A percentile compares a stretch with the other conserved stretches of the same genome.
Evolutionary conservation across 805 yeast genomes (phyloP).

Genomic region (Saturnispora sanitii): DNA sequence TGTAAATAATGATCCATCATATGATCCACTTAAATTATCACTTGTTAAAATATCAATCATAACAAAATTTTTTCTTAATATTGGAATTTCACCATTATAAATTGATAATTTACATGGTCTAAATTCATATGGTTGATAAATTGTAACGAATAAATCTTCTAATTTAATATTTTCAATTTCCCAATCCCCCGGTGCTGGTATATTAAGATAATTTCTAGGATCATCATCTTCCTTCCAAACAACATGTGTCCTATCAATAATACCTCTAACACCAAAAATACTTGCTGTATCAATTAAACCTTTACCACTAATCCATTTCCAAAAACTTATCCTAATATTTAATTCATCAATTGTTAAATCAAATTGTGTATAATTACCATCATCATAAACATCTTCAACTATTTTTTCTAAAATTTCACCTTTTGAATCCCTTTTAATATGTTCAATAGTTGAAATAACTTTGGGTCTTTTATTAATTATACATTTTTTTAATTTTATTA

Average conservation of each 20-base stretch:
- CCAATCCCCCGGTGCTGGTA: slow-evolving; percentile 80
- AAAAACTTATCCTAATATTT: slow-evolving; percentile 66
- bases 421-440: slow-evolving; percentile 22
- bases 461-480: slow-evolving; percentile 78
- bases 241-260: slow-evolving; percentile 84
- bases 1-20: slow-evolving; percentile 88
- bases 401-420: slow-evolving; percentile 10
- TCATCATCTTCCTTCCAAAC: slow-evolving; percentile 74
- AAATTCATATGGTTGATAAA: slow-evolving; percentile 72
- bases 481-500: slow-evolving; percentile 74
- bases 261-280: slow-evolving; percentile 80
- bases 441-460: slow-evolving; percentile 24
- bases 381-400: slow-evolving; percentile 38
- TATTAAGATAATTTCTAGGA: slow-evolving; percentile 69
- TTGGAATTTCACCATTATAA: slow-evolving; percentile 74
- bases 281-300: slow-evolving; percentile 80
- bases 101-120: slow-evolving; percentile 80
- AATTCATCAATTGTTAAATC: slow-evolving; percentile 85
- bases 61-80: slow-evolving; percentile 85
- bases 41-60: slow-evolving; percentile 82
- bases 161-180: slow-evolving; percentile 75
- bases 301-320: slow-evolving; percentile 81
- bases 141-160: slow-evolving; percentile 76
- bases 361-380: slow-evolving; percentile 93
- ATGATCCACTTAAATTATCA: slow-evolving; percentile 77